Evolutionary conservation across 148 eudicot species (phyloP), one percentile per base, ranked within the genome.

Genomic region (Silene conica): DNA sequence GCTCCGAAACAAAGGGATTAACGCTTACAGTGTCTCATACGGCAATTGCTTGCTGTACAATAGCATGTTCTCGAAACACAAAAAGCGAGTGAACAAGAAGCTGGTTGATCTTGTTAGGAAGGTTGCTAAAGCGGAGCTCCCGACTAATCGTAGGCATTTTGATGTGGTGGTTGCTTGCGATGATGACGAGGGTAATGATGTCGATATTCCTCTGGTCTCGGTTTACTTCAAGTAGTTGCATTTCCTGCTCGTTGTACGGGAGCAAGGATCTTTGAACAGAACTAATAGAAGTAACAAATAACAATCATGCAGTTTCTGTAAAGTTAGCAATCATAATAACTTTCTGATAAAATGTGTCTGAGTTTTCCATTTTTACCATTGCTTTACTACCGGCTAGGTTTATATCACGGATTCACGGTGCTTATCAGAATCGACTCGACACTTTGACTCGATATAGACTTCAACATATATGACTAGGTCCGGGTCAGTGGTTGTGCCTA

Each of bases 41-140:
- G 93, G 92, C 5, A 89, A 86, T 75, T 83, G 91, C 80, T 77
- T 89, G 87, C 83, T 90, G 8, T 90, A 77, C 34, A 88, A 89
- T 52, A 85, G 87, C 72, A 80, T 87, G 89, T 82, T 89, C 60
- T 83, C 87, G 0, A 82, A 82, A 78, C 86, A 83, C 59, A 77
- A 41, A 75, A 87, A 85, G 16, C 69, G 90, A 72, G 83, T 85
- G 90, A 84, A 85, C 66, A 78, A 74, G 84, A 87, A 87, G 28
- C 11, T 87, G 81, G 88, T 81, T 15, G 83, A 85, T 77, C 79
- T 87, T 65, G 90, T 76, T 12, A 76, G 56, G 74, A 81, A 85
- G 8, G 88, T 87, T 16, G 85, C 86, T 7, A 87, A 87, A 70
- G 86, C 84, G 2, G 90, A 87, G 64, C 48, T 85, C 4, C 87